Base-by-base conservation (phyloP, 495 filamentous ascomycete species). In the Neurospora tetraspora region DNA sequence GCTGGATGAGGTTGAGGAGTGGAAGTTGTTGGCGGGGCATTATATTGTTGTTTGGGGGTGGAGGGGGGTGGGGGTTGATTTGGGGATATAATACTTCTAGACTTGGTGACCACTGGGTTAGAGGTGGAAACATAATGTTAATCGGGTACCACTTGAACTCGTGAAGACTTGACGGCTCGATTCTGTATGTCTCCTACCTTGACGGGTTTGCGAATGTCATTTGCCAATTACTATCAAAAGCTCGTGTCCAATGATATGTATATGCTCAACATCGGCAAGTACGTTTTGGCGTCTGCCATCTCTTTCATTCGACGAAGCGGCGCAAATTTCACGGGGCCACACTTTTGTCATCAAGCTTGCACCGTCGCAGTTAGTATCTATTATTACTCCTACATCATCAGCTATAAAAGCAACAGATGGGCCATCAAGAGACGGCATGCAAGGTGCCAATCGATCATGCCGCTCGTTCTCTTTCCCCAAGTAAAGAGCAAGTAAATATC, bases 1-100 rank as follows among this genome's bases (percentile, higher is more conserved):
- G 85, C 78, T 98, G 74, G 96, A 99, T 85, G 96, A 99, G 82
- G 88, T 97, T 71, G 96, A 99, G 82, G 96, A 99, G 83, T 97
- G 95, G 94, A 83, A 88, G 76, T 79, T 99, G 78, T 80, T 99
- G 76, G 93, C 93, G 5, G 86, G 86, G 73, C 96, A 99, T 85
- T 99, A 99, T 81, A 91, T 94, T 74, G 86, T 98, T 71, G 90
- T 86, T 11, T 98, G 95, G 95, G 94, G 79, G 5, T 85, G 82
- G 82, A 82, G 75, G 74, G 82, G 83, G 1, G 68, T 69, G 23
- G 78, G 77, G 27, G 77, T 82, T 59, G 74, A 72, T 37, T 70
- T 80, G 72, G 14, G 70, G 18, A 65, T 65, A 34, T 65, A 3
- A 18, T 3, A 2, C 27, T 27, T 27, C 27, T 27, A 53, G 45